Conservation (phyloP, 495 filamentous ascomycete genomes). For the Penicillium tannophilum region DNA sequence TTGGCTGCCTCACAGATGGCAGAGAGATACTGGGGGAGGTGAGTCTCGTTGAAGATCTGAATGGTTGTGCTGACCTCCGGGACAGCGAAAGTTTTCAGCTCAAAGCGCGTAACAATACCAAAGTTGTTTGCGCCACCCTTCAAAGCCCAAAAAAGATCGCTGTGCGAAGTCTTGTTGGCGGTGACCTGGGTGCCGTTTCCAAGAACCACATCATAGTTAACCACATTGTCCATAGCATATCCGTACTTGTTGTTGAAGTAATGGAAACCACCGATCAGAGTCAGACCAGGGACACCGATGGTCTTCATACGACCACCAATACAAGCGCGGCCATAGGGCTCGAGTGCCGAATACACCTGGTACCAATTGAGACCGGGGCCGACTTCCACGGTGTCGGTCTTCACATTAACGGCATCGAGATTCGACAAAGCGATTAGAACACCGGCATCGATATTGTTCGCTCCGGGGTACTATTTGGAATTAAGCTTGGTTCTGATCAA, state of each 20-base stretch:
- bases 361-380: constrained; percentile 45
- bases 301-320: constrained; percentile 39
- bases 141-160: constrained; percentile 43
- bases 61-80: constrained; percentile 39
- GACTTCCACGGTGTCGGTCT: constrained; percentile 26
- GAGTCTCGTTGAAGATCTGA: constrained; percentile 36
- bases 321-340: constrained; percentile 33
- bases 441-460: constrained; percentile 35
- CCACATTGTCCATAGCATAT: constrained; percentile 45
- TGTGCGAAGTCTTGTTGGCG: constrained; percentile 22
- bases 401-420: constrained; percentile 19
- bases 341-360: constrained; percentile 41
- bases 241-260: constrained; percentile 47
- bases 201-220: constrained; percentile 33
- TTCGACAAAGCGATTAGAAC: constrained; percentile 26
- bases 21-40: constrained; percentile 20
- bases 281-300: constrained; percentile 46
- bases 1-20: constrained; percentile 23
- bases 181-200: constrained; percentile 32
- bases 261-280: constrained; percentile 37
- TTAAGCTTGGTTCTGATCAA: too few relatives aligned
- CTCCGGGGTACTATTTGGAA: constrained; percentile 24
- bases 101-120: constrained; percentile 48
- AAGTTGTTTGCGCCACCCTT: constrained; percentile 46
- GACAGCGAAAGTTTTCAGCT: constrained; percentile 45